Evolutionary conservation across 2,329 filamentous ascomycete genomes (phyloP), one percentile per base, ranked within the genome.

Genomic region (Ophiostoma himal-ulmi): DNA sequence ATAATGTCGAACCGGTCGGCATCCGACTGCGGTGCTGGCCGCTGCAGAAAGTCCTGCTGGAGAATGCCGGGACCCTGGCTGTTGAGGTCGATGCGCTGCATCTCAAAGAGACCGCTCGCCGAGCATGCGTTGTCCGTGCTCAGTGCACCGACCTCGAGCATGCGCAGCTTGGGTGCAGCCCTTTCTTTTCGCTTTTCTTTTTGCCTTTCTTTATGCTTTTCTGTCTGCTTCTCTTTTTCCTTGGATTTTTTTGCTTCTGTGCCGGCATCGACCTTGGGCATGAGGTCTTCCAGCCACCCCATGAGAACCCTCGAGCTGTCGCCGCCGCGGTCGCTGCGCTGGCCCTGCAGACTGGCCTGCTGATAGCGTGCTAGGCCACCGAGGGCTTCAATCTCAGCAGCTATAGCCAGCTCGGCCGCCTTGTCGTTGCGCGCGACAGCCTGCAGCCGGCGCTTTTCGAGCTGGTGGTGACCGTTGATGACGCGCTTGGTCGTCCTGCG

Each of bases 11-110:
- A 98, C 30, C 82, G 83, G 57, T 93, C 88, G 0, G 81, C 78
- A 6, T 85, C 82, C 30, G 84, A 78, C 5, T 77, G 78, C 0
- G 94, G 94, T 3, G 94, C 79, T 0, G 93, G 91, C 36, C 93
- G 85, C 74, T 92, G 82, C 94, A 99, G 97, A 77, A 99, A 98
- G 78, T 99, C 93, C 77, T 97, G 93, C 78, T 96, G 88, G 71
- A 89, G 78, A 74, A 99, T 99, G 0, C 88, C 89, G 1, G 89
- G 83, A 66, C 89, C 89, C 77, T 96, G 93, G 72, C 93, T 95
- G 79, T 96, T 91, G 70, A 99, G 82, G 77, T 99, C 95, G 78
- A 99, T 97, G 73, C 93, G 87, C 72, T 89, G 86, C 75, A 96
- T 88, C 48, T 91, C 83, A 75, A 98, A 91, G 62, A 86, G 77